Conservation (phyloP, 768 basidiomycete species). For the Rhodotorula babjevae region DNA sequence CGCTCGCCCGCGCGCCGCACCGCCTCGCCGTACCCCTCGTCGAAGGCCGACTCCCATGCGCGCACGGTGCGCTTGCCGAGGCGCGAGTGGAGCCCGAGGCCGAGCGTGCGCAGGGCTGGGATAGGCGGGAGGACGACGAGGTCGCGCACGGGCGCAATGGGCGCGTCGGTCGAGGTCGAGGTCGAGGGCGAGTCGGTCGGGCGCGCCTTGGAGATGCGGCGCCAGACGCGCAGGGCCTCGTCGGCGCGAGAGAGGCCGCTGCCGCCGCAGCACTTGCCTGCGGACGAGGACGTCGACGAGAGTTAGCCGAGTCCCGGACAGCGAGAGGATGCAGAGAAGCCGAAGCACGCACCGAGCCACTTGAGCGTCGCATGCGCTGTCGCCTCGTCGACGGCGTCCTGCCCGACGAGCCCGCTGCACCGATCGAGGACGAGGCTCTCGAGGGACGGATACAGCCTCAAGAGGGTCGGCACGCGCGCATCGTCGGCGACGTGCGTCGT, state of each 20-base stretch:
- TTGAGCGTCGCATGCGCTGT: slow-evolving; percentile 17
- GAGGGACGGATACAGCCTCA: slow-evolving; percentile 55
- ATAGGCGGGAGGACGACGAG: slow-evolving; percentile 36
- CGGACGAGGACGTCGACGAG: background rate
- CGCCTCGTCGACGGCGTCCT: slow-evolving; percentile 46
- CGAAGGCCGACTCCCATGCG: slow-evolving; percentile 28
- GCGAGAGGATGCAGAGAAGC: too few relatives aligned
- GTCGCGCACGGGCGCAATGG: slow-evolving; percentile 28
- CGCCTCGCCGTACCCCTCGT: slow-evolving; percentile 28
- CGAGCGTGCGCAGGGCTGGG: slow-evolving; percentile 12
- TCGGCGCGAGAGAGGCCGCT: slow-evolving; percentile 19
- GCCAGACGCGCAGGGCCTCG: slow-evolving; percentile 29
- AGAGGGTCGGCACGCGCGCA: slow-evolving; percentile 56
- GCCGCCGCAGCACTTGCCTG: slow-evolving; percentile 10
- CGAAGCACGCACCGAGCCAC: slow-evolving; percentile 26
- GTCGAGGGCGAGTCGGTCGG: slow-evolving; percentile 19
- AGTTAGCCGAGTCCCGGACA: background rate
- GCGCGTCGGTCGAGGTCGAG: background rate
- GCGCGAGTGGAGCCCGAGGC: slow-evolving; percentile 27
- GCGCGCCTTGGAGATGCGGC: slow-evolving; percentile 18
- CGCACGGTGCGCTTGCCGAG: background rate
- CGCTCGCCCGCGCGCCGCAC: background rate
- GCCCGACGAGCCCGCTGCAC: slow-evolving; percentile 56
- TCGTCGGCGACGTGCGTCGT: slow-evolving; percentile 56
- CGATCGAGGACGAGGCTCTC: slow-evolving; percentile 67